Evolutionary conservation across 2,329 filamentous ascomycete species (phyloP), one percentile per base, ranked within the genome.

Genomic region (Ophiocordyceps camponoti-floridani): DNA sequence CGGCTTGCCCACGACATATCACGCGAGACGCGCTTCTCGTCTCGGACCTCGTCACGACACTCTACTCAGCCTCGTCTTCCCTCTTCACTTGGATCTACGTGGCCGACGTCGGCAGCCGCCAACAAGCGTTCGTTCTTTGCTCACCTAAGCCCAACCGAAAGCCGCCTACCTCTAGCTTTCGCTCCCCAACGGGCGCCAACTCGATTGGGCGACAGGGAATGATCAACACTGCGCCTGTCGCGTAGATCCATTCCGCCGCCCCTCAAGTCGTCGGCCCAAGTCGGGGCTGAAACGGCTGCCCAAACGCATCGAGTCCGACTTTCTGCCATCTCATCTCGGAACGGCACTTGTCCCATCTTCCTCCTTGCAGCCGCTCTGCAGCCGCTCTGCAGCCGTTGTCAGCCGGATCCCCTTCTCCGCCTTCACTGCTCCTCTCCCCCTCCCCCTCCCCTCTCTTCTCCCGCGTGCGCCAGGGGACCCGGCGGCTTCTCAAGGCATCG

Each of bases 161-260:
- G 18, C 38, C 13, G 5, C 19, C 12, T 11, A 7, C 16, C 26
- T 26, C n/a, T 37, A n/a, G 13, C 13, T 42, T 23, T n/a, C 28
- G 16, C 42, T 43, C 27, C 35, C 35, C 30, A 43, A 43, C 42
- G 42, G 42, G 42, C 42, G 42, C 42, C 42, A 43, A 43, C 16
- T 43, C 41, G 27, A 42, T 43, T 37, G 30, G 31, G 41, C 44
- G 42, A 28, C 41, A 23, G 46, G 42, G 44, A 45, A 45, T 44
- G 44, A 42, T 45, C 46, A 47, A 45, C 44, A 47, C 43, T 42
- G 16, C 38, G 19, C 37, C 38, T 27, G 31, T 45, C 46, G 44
- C 45, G 45, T 33, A 18, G 35, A 28, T 38, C 18, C 46, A 47
- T 47, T 47, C 46, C 46, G 37, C 33, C n/a, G 28, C 30, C 37